These are phyloP conservation scores for Hordeum pubiflorum DNA, from an alignment of 202 grass and related monocot genomes.

Conservation along the genomic window DNA sequence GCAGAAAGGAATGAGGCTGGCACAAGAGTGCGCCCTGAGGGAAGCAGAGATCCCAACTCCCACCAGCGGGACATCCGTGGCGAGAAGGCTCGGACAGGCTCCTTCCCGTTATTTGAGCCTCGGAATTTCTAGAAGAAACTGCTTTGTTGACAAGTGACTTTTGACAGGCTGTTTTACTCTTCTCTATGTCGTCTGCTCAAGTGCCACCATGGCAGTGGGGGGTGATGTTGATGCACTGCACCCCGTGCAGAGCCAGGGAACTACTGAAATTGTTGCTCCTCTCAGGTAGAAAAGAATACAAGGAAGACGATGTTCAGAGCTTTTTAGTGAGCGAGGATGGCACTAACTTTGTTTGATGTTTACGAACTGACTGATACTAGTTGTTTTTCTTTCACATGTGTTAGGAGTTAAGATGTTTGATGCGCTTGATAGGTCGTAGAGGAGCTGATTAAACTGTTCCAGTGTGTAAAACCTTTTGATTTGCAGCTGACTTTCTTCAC, in stretches of 20 bases:
- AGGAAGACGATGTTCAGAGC: background rate
- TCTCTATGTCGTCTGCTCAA: conserved; percentile 9
- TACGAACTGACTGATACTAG: conserved; percentile 1
- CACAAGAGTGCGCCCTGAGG: conserved; percentile 38
- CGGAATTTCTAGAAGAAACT: conserved; percentile 53
- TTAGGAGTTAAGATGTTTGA: conserved; percentile 18
- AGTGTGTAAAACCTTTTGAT: conserved; percentile 11
- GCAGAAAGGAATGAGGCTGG: conserved; percentile 28
- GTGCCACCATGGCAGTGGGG: background rate
- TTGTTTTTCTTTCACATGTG: background rate
- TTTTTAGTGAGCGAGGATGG: background rate
- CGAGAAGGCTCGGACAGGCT: conserved; percentile 40
- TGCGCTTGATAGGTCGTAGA: background rate
- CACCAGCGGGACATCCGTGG: conserved; percentile 34
- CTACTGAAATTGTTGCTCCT: background rate
- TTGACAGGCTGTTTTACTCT: background rate
- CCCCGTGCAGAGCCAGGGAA: background rate
- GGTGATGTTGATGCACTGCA: background rate
- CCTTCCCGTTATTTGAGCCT: conserved; percentile 71
- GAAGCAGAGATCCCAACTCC: conserved; percentile 42
- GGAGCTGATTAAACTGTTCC: no score
- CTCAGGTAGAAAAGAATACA: background rate
- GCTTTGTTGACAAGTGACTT: conserved; percentile 46
- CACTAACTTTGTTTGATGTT: conserved; percentile 19
- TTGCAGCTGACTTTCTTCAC: background rate